Percentiles rank a stretch among this genome's conserved stretches.
Evolutionary conservation across 2,329 filamentous ascomycete species (phyloP).

Genomic region (Dactylonectria macrodidyma): DNA sequence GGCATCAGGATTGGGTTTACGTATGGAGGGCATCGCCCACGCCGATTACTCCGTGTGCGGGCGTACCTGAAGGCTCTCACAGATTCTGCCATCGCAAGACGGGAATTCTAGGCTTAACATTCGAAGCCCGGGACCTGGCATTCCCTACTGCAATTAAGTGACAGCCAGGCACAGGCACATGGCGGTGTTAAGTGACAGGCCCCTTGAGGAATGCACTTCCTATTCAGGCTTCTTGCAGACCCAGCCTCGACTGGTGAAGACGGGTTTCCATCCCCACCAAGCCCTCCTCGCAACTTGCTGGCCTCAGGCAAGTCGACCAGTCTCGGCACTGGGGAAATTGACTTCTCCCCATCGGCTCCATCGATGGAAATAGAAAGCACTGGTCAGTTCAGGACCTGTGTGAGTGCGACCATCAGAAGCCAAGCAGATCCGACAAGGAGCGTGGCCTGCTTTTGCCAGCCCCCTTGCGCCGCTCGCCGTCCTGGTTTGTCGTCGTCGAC

Average conservation of each 20-base stretch:
- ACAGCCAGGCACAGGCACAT: slow-evolving; percentile 30
- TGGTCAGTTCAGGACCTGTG: slow-evolving; percentile 14
- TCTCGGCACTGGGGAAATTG: slow-evolving; percentile 33
- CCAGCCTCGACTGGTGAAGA: slow-evolving; percentile 14
- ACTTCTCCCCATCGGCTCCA: slow-evolving; percentile 11
- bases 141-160: slow-evolving; percentile 23
- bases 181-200: slow-evolving; percentile 24
- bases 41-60: slow-evolving; percentile 35
- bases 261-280: slow-evolving; percentile 17
- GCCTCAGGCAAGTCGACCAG: slow-evolving; percentile 31
- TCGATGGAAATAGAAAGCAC: slow-evolving; percentile 24
- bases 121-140: slow-evolving; percentile 17
- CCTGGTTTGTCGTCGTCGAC: slow-evolving; percentile 12
- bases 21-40: slow-evolving; percentile 35
- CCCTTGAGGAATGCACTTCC: slow-evolving; percentile 34
- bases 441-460: slow-evolving; percentile 15
- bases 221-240: slow-evolving; percentile 35
- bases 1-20: slow-evolving; percentile 16
- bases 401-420: slow-evolving; percentile 8
- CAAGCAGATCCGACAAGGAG: slow-evolving; percentile 22
- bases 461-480: slow-evolving; percentile 12
- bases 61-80: slow-evolving; percentile 27
- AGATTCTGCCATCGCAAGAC: not conserved
- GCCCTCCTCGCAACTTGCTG: slow-evolving; percentile 3
- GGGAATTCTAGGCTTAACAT: slow-evolving; percentile 27